phyloP scores from a whole-genome alignment of 2,329 filamentous ascomycete genomes.

The Neonectria punicea region DNA sequence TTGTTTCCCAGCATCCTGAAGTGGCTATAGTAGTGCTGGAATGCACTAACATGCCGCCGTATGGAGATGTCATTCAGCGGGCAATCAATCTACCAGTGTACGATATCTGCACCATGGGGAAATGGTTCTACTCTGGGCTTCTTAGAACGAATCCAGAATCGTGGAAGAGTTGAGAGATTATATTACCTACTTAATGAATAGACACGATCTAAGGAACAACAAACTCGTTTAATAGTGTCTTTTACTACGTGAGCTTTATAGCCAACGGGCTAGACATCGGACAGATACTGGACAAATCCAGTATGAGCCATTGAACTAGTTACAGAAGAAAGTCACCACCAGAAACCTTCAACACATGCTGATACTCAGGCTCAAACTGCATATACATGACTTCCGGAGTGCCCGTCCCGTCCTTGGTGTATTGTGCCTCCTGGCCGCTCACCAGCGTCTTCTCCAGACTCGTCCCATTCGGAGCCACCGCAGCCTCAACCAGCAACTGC shows the following conservation, averaged over 20 bases:
- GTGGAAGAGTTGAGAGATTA: constrained; percentile 8
- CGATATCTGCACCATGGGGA: constrained; percentile 49
- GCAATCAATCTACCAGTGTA: constrained; percentile 46
- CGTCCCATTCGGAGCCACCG: constrained; percentile 46
- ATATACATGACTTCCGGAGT: constrained; percentile 40
- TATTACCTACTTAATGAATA: neutral
- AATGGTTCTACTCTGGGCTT: constrained; percentile 50
- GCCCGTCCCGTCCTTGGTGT: constrained; percentile 42
- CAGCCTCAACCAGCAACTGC: constrained; percentile 74
- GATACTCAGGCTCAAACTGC: constrained; percentile 41
- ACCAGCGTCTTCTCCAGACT: constrained; percentile 50
- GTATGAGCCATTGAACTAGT: neutral
- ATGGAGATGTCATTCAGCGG: constrained; percentile 45
- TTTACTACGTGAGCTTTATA: too few relatives aligned
- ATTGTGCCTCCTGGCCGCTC: constrained; percentile 53
- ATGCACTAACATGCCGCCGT: constrained; percentile 52
- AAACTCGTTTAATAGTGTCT: too few relatives aligned
- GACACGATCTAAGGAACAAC: too few relatives aligned
- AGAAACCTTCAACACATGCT: constrained; percentile 26
- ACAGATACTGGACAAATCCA: too few relatives aligned
- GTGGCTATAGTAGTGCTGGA: constrained; percentile 42
- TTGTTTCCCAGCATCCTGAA: constrained; percentile 34
- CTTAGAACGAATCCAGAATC: constrained; percentile 10
- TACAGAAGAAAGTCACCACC: constrained; percentile 34
- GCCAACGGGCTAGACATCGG: too few relatives aligned